These are phyloP conservation scores for Leccinum variicolor DNA, from an alignment of 768 basidiomycete species.

Conservation along the genomic window DNA sequence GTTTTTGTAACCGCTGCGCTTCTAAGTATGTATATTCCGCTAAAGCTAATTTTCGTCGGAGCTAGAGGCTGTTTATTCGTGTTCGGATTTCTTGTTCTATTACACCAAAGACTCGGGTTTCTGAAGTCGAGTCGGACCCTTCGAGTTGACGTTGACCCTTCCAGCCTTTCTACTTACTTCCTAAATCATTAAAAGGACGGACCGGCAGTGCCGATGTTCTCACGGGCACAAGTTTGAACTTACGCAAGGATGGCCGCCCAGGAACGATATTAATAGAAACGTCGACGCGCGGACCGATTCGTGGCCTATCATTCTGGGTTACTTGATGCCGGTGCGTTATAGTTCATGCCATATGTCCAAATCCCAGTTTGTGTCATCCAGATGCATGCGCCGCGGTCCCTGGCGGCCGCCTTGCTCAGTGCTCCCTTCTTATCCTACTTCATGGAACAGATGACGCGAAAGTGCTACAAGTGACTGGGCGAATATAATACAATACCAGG, in stretches of 20 bases:
- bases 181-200: neutral
- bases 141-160: neutral
- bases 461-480: neutral
- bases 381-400: neutral
- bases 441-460: neutral
- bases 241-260: neutral
- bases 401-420: neutral
- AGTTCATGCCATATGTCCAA: neutral
- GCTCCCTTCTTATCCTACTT: neutral
- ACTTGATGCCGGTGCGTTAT: neutral
- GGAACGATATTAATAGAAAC: no score
- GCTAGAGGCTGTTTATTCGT: neutral
- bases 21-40: neutral
- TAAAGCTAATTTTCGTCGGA: neutral
- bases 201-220: neutral
- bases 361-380: neutral
- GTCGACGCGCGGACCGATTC: no score
- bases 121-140: neutral
- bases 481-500: slow-evolving; percentile 2
- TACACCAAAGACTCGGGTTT: neutral
- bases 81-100: neutral
- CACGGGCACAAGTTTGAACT: neutral
- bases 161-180: no score
- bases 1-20: neutral
- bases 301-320: no score